Evolutionary conservation across 306 rosid species (phyloP).

Genomic region (Fragaria iinumae): DNA sequence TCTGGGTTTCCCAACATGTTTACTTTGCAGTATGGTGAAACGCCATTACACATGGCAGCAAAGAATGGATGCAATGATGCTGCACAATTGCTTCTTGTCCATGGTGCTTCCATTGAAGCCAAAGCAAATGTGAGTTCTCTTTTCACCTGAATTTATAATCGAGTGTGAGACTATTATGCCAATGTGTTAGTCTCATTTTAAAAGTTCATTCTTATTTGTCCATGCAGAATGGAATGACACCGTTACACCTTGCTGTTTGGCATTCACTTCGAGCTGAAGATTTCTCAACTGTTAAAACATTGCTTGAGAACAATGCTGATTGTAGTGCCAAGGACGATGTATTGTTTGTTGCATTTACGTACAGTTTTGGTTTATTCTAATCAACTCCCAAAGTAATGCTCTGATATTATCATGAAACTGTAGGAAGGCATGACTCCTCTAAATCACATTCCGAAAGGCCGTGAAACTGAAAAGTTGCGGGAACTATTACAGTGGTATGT

Average conservation of each 20-base stretch:
- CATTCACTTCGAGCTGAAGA: conserved; percentile 76
- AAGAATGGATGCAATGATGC: conserved; percentile 88
- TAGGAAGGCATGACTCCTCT: conserved; percentile 95
- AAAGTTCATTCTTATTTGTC: conserved; percentile 29
- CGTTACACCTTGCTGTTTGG: conserved; percentile 98
- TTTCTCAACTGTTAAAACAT: conserved; percentile 59
- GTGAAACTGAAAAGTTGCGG: conserved; percentile 65
- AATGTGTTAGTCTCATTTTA: conserved; percentile 21
- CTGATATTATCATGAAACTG: conserved; percentile 33
- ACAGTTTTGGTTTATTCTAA: conserved; percentile 4
- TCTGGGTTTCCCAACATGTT: conserved; percentile 11
- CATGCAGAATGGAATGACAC: conserved; percentile 96
- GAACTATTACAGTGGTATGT: conserved; percentile 56
- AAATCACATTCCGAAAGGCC: conserved; percentile 78
- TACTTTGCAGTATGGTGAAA: conserved; percentile 80
- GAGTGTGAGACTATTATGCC: conserved; percentile 18
- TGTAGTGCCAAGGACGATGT: conserved; percentile 87
- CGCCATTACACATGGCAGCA: conserved; percentile 96
- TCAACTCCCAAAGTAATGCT: conserved; percentile 12
- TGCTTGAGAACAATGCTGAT: conserved; percentile 75
- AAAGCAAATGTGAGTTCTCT: conserved; percentile 72
- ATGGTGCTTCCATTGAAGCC: conserved; percentile 81
- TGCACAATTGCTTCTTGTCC: conserved; percentile 63
- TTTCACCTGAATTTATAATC: conserved; percentile 21
- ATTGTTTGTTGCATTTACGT: conserved; percentile 20